Conservation (phyloP, 768 basidiomycete species). For the Lactarius quietus region DNA sequence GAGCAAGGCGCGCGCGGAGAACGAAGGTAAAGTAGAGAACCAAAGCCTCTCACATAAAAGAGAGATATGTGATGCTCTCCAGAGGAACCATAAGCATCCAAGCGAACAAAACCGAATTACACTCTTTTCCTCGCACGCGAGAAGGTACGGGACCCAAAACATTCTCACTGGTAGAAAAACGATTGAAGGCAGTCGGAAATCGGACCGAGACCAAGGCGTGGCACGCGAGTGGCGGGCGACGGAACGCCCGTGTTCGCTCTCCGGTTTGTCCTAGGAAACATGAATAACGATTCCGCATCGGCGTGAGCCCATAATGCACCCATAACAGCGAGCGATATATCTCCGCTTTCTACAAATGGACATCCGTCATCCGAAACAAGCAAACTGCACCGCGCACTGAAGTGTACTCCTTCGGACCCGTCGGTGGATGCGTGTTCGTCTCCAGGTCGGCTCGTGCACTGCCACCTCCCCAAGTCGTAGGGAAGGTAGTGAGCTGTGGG, state of each 20-base stretch:
- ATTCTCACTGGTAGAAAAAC: not conserved
- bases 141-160: not conserved
- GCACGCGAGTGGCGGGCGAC: not conserved
- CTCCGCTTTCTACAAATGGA: constrained; percentile 6
- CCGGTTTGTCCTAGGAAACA: not conserved
- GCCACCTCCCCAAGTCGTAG: not conserved
- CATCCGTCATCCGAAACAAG: not conserved
- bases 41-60: not conserved
- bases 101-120: constrained; percentile 9
- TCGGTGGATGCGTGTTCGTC: not conserved
- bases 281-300: not conserved
- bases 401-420: not conserved
- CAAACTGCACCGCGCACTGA: not conserved
- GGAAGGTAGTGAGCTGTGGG: not conserved
- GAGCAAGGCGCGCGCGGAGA: not conserved
- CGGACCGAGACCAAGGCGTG: constrained; percentile 6
- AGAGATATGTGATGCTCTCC: not conserved
- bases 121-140: constrained; percentile 10
- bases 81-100: not conserved
- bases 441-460: not conserved
- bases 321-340: constrained; percentile 2
- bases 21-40: not conserved
- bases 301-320: not conserved
- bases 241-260: constrained; percentile 7
- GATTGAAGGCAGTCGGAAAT: not conserved